Percentiles rank a stretch among this genome's conserved stretches.
phyloP scores from a whole-genome alignment of 2,329 filamentous ascomycete species.

The Microdochium trichocladiopsis region DNA sequence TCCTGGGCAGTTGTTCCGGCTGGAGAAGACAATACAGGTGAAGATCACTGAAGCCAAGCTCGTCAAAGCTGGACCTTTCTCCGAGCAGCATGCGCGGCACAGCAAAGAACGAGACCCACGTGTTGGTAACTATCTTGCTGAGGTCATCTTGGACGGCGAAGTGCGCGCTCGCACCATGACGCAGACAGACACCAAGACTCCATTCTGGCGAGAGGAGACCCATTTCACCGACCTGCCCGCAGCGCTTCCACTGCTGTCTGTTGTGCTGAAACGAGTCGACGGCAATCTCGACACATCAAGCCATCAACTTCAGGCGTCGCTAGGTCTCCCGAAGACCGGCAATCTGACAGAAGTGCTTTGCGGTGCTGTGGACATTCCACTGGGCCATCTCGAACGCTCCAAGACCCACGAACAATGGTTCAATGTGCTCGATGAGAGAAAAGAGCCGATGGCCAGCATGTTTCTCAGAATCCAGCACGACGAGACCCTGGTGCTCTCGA shows the following conservation, averaged over 20 bases:
- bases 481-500: constrained; percentile 82
- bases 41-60: constrained; percentile 58
- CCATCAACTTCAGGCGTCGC: constrained; percentile 33
- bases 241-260: constrained; percentile 58
- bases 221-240: constrained; percentile 70
- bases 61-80: constrained; percentile 24
- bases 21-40: constrained; percentile 54
- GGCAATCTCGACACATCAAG: constrained; percentile 38
- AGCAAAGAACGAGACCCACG: constrained; percentile 35
- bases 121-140: constrained; percentile 67
- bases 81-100: constrained; percentile 22
- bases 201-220: constrained; percentile 78
- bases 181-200: constrained; percentile 63
- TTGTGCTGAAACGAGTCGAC: constrained; percentile 64
- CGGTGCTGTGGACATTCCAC: constrained; percentile 73
- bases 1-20: constrained; percentile 46
- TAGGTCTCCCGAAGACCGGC: constrained; percentile 32
- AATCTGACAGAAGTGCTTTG: constrained; percentile 45
- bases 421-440: constrained; percentile 68
- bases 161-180: constrained; percentile 68
- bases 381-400: constrained; percentile 71
- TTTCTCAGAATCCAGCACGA: constrained; percentile 77
- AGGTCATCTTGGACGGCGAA: constrained; percentile 74
- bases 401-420: constrained; percentile 86
- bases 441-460: constrained; percentile 74